These are phyloP conservation scores for Basipetospora chlamydospora DNA, from an alignment of 2,329 filamentous ascomycete genomes.

Conservation along the genomic window DNA sequence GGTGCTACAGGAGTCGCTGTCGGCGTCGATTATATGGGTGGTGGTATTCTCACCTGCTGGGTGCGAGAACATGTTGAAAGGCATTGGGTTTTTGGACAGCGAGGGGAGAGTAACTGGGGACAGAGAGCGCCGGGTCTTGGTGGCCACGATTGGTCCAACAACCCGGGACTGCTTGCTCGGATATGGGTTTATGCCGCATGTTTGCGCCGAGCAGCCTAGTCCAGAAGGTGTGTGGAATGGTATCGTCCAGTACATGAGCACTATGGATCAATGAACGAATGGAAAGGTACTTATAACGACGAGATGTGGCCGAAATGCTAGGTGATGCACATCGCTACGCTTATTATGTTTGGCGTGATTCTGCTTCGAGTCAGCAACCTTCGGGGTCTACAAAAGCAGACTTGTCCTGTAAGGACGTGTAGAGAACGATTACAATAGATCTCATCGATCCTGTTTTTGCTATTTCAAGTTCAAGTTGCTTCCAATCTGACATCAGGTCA, in stretches of 20 bases:
- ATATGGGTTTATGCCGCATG: conserved; percentile 57
- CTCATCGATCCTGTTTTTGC: too few species aligned
- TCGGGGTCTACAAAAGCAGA: too few species aligned
- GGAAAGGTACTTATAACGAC: too few species aligned
- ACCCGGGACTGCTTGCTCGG: conserved; percentile 60
- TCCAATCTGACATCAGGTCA: too few species aligned
- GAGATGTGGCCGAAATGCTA: too few species aligned
- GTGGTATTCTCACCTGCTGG: conserved; percentile 47
- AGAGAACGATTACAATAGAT: too few species aligned
- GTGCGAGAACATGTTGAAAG: conserved; percentile 45
- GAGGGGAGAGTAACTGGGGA: conserved; percentile 8
- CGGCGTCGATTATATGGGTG: conserved; percentile 38
- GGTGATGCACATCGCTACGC: too few species aligned
- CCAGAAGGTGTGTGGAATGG: conserved; percentile 62
- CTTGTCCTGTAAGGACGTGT: too few species aligned
- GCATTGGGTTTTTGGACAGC: conserved; percentile 35
- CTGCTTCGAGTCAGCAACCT: too few species aligned
- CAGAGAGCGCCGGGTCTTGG: conserved; percentile 35
- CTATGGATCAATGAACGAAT: background rate
- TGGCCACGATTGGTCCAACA: conserved; percentile 89
- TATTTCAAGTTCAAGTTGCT: too few species aligned
- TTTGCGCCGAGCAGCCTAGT: conserved; percentile 70
- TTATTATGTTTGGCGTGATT: too few species aligned
- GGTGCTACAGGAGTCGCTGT: conserved; percentile 44
- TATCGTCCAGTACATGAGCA: conserved; percentile 27